Conservation (phyloP, 2,329 filamentous ascomycete species). For the Cercospora berteroae region DNA sequence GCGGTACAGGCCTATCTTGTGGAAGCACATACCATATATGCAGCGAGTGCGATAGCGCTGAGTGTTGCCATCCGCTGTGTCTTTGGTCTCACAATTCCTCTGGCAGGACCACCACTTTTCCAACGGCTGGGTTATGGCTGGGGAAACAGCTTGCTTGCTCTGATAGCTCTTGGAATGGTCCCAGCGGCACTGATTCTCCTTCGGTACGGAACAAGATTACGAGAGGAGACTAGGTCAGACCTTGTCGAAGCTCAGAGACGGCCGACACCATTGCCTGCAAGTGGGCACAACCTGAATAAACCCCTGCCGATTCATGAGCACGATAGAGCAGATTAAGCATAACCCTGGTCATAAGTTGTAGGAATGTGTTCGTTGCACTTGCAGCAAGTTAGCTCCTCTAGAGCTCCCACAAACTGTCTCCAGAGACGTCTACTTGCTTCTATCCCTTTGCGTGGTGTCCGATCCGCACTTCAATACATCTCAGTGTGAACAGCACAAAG, state of each 20-base stretch:
- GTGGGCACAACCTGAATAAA: too few species aligned
- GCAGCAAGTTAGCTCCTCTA: too few species aligned
- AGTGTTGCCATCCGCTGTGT: constrained; percentile 17
- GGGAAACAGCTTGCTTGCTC: constrained; percentile 46
- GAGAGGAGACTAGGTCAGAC: neutral
- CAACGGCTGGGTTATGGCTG: constrained; percentile 45
- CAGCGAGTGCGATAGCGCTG: constrained; percentile 43
- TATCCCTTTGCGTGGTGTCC: too few species aligned
- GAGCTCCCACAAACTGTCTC: too few species aligned
- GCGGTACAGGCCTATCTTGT: constrained; percentile 52
- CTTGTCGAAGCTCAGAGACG: too few species aligned
- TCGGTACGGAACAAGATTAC: neutral
- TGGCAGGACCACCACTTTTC: constrained; percentile 37
- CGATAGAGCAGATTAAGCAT: neutral
- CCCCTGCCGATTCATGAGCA: neutral
- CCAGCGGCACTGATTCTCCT: neutral
- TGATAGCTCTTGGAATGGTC: constrained; percentile 21
- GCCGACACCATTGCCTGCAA: too few species aligned
- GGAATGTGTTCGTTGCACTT: too few species aligned
- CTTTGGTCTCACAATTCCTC: constrained; percentile 12
- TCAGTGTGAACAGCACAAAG: too few species aligned
- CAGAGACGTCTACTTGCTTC: too few species aligned
- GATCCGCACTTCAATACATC: too few species aligned
- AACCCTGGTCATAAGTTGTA: neutral
- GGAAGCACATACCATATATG: constrained; percentile 48